Conservation (phyloP, 805 yeast species). For the Candida arabinofermentans region DNA sequence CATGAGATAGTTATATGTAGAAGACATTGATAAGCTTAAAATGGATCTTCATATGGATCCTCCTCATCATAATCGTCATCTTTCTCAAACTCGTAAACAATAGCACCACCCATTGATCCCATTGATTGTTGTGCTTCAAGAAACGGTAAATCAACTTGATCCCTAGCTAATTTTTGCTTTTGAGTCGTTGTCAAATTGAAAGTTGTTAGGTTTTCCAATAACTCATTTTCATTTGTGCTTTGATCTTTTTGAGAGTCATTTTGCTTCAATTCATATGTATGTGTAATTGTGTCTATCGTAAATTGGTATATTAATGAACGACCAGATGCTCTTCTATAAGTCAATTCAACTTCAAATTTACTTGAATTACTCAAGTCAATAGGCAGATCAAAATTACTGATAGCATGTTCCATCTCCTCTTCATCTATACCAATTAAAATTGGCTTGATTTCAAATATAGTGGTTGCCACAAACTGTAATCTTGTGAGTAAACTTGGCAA, state of each 20-base stretch:
- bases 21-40: no score
- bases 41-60: constrained; percentile 96
- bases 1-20: no score
- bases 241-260: constrained; percentile 21
- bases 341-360: constrained; percentile 46
- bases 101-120: constrained; percentile 83
- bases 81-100: constrained; percentile 91
- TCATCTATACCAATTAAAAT: constrained; percentile 34
- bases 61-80: constrained; percentile 98
- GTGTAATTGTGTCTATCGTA: constrained; percentile 45
- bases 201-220: constrained; percentile 75
- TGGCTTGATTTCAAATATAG: constrained; percentile 63
- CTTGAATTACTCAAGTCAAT: constrained; percentile 43
- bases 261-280: constrained; percentile 33
- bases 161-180: constrained; percentile 73
- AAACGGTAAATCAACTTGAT: constrained; percentile 86
- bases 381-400: constrained; percentile 45
- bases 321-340: constrained; percentile 81
- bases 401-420: constrained; percentile 40
- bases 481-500: constrained; percentile 20
- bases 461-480: constrained; percentile 68
- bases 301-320: constrained; percentile 59
- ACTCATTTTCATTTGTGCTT: constrained; percentile 41
- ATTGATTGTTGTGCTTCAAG: constrained; percentile 74
- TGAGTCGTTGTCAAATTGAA: constrained; percentile 76